Percentiles rank a stretch among this genome's conserved stretches.
These are phyloP conservation scores for Nigrospora osmanthi DNA, from an alignment of 2,329 filamentous ascomycete species.

Conservation along the genomic window DNA sequence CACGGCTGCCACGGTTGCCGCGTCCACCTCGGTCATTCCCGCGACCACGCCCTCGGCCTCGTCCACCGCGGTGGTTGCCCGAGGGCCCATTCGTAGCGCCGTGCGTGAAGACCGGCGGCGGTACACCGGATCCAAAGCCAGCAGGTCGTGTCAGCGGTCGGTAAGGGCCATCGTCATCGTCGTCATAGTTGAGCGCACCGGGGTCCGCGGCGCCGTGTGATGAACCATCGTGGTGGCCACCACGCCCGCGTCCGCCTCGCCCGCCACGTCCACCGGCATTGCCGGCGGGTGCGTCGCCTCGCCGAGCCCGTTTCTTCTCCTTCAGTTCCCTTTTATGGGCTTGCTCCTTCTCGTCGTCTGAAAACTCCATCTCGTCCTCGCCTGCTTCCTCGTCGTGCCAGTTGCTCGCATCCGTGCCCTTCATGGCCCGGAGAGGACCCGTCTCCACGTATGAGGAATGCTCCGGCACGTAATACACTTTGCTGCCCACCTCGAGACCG, in stretches of 20 bases:
- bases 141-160: constrained; percentile 62
- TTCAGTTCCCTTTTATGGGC: constrained; percentile 68
- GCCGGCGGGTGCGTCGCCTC: constrained; percentile 26
- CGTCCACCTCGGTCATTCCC: constrained; percentile 26
- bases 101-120: constrained; percentile 31
- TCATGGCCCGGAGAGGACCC: constrained; percentile 66
- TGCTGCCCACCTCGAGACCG: constrained; percentile 60
- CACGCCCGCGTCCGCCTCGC: constrained; percentile 12
- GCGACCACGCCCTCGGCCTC: constrained; percentile 33
- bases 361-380: constrained; percentile 88
- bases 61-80: constrained; percentile 28
- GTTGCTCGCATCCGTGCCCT: constrained; percentile 91
- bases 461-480: constrained; percentile 70
- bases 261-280: constrained; percentile 24
- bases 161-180: constrained; percentile 59
- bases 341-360: constrained; percentile 90
- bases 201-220: constrained; percentile 26
- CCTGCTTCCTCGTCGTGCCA: constrained; percentile 86
- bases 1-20: constrained; percentile 32
- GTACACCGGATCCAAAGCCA: constrained; percentile 46
- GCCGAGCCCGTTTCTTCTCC: constrained; percentile 47
- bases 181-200: constrained; percentile 55
- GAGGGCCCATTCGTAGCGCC: constrained; percentile 16
- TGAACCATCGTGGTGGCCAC: not conserved
- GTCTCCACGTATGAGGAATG: constrained; percentile 85